Conservation (phyloP, 768 basidiomycete genomes). For the Rhizopogon vesiculosus region DNA sequence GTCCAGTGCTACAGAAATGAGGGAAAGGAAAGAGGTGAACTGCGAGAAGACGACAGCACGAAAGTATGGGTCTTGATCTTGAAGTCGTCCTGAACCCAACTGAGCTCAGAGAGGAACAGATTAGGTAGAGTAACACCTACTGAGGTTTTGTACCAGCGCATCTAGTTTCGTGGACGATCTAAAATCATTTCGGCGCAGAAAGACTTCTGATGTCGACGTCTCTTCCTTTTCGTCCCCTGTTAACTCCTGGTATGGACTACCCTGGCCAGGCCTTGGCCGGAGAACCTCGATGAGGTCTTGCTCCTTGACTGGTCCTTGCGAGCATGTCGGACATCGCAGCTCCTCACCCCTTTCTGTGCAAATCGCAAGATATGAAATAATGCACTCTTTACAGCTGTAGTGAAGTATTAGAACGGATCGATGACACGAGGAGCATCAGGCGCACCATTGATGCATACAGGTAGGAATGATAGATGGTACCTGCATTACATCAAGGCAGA, state of each 20-base stretch:
- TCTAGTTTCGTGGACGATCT: conserved; percentile 88
- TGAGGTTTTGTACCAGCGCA: conserved; percentile 70
- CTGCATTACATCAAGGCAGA: conserved; percentile 79
- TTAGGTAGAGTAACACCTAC: conserved; percentile 33
- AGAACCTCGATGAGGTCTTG: conserved; percentile 62
- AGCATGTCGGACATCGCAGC: conserved; percentile 78
- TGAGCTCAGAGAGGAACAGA: neutral
- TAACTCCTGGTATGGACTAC: neutral
- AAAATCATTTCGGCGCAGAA: conserved; percentile 78
- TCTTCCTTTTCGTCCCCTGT: conserved; percentile 16
- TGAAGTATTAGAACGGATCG: neutral
- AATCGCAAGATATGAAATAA: conserved; percentile 64
- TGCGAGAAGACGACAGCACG: conserved; percentile 88
- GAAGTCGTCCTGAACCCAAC: conserved; percentile 45
- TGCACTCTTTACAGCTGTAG: conserved; percentile 85
- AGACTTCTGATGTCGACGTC: conserved; percentile 36
- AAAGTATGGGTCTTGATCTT: conserved; percentile 70
- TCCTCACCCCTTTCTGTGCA: conserved; percentile 68
- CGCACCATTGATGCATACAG: conserved; percentile 75
- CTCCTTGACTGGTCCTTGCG: conserved; percentile 60
- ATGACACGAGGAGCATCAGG: neutral
- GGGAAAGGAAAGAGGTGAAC: conserved; percentile 82
- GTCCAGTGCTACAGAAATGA: conserved; percentile 67
- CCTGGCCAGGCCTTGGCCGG: conserved; percentile 19
- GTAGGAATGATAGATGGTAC: conserved; percentile 62